Evolutionary conservation across 2,329 filamentous ascomycete species (phyloP).

Genomic region (Colletotrichum melonis): DNA sequence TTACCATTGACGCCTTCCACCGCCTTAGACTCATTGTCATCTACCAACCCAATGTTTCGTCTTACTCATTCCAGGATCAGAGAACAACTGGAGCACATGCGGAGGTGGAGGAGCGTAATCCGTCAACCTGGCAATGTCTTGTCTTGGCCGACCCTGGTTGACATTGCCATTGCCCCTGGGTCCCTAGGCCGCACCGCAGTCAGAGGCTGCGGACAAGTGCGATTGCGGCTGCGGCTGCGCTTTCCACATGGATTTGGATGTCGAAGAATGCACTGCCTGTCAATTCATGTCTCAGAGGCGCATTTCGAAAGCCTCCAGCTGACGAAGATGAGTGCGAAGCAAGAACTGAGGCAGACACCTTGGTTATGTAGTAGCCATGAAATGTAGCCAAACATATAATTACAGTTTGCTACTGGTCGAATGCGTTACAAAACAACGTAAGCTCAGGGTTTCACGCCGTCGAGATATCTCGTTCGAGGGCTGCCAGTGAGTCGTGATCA

Average conservation of each 20-base stretch:
- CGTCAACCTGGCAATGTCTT: not conserved
- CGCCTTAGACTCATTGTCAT: not conserved
- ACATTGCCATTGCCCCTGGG: not conserved
- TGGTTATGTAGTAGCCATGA: too few relatives aligned
- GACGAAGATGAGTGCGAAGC: not conserved
- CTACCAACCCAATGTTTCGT: not conserved
- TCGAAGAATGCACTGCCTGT: not conserved
- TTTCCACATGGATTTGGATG: not conserved
- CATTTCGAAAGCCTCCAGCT: not conserved
- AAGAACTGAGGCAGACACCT: not conserved
- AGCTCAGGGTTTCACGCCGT: not conserved
- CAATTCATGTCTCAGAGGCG: not conserved
- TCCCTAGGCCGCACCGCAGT: not conserved
- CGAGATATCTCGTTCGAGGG: slow-evolving; percentile 6
- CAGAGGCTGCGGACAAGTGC: slow-evolving; percentile 10
- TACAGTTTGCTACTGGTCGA: not conserved
- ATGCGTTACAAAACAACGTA: not conserved
- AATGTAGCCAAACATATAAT: not conserved
- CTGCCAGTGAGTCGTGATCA: not conserved
- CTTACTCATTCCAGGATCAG: not conserved
- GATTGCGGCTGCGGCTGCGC: slow-evolving; percentile 17
- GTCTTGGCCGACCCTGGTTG: not conserved
- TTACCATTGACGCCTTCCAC: slow-evolving; percentile 8
- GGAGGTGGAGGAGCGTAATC: slow-evolving; percentile 2
- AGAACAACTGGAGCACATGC: not conserved